phyloP scores from a whole-genome alignment of 352 stramenopile species.

The Phytophthora megakarya region DNA sequence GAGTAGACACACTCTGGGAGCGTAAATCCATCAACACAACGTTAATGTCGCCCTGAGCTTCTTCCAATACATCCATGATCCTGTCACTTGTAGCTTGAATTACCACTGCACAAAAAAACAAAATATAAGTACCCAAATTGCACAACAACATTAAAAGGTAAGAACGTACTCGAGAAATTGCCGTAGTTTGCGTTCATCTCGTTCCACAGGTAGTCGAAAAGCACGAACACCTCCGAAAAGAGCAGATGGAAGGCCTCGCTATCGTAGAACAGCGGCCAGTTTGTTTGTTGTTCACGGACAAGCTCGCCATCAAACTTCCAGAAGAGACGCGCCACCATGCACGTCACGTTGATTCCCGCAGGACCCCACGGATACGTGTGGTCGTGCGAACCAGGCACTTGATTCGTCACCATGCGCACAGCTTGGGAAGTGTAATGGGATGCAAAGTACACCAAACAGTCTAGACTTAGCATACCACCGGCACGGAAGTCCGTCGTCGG shows the following conservation, averaged over 20 bases:
- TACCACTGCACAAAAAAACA: conserved; percentile 52
- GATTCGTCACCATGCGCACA: conserved; percentile 73
- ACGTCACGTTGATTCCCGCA: conserved; percentile 87
- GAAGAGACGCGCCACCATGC: conserved; percentile 78
- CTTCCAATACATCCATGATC: conserved; percentile 72
- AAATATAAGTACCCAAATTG: background rate
- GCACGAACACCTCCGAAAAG: conserved; percentile 83
- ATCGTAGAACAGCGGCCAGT: conserved; percentile 79
- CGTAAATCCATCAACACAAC: conserved; percentile 63
- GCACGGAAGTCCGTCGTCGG: conserved; percentile 87
- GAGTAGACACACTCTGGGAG: conserved; percentile 56
- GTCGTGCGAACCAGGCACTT: conserved; percentile 79
- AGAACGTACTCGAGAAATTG: conserved; percentile 69
- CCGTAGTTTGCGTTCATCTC: conserved; percentile 88
- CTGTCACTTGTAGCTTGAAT: conserved; percentile 77
- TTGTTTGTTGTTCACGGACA: conserved; percentile 58
- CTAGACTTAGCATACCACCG: conserved; percentile 77
- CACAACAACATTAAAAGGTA: background rate
- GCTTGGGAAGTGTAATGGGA: conserved; percentile 69
- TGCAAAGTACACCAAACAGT: conserved; percentile 84
- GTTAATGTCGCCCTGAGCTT: conserved; percentile 70
- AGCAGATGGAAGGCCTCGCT: conserved; percentile 74
- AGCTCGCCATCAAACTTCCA: conserved; percentile 83
- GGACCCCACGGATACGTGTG: conserved; percentile 87
- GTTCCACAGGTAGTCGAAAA: conserved; percentile 86